Evolutionary conservation across 176 grass and related monocot species (phyloP), one percentile per base, ranked within the genome.

Genomic region (Triticum dicoccoides): DNA sequence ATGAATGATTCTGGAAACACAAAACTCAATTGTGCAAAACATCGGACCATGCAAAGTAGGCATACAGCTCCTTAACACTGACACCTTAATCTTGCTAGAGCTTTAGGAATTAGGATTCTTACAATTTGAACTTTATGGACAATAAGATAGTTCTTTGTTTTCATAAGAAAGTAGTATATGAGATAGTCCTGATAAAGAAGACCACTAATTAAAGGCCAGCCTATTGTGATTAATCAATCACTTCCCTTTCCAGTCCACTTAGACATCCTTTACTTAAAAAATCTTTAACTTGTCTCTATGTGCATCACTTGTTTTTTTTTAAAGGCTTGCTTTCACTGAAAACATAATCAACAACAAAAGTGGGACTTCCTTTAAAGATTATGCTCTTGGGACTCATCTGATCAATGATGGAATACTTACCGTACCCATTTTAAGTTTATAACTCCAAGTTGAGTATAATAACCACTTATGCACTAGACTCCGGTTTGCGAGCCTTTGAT

Each of bases 311-410:
- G 11, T 72, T 83, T 4, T 73, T 73, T 84, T 0, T 73, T 73
- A 62, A 78, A 64, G 29, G 11, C 33, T 10, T 33, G 34, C 8
- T n/a, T n/a, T 79, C 83, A 64, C 21, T 68, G 33, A 58, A 47
- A 80, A 84, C 7, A 29, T 65, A 73, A 42, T 4, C 11, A 75
- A 81, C 45, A 42, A 34, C 3, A 66, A 80, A 89, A 32, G 39
- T 27, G 65, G 8, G 5, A 67, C 0, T 7, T 47, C 27, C 14
- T 65, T 61, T 20, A 20, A 34, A 11, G 39, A 8, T 63, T 52
- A 66, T 25, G 72, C 65, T 64, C 65, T 64, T 5, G 2, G 78
- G 76, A 45, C 35, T 71, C 6, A 2, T 44, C 65, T 62, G 24
- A 24, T 24, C 12, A 24, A 25, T 78, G 27, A 71, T 78, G 25